phyloP scores from a whole-genome alignment of 768 basidiomycete species.

The Trametes maxima region DNA sequence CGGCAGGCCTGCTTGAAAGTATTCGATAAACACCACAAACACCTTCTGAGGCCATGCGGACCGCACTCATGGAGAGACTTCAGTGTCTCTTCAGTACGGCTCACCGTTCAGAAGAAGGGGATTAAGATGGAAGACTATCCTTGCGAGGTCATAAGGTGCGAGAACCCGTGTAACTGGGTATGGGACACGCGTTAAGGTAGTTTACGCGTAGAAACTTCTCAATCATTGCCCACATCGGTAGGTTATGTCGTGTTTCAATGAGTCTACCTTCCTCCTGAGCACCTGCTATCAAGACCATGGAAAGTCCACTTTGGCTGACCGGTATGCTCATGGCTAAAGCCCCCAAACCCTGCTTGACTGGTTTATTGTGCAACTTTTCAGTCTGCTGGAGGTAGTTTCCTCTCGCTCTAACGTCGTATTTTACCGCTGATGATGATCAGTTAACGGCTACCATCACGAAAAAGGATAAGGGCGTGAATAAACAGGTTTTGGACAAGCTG shows the following conservation, averaged over 20 bases:
- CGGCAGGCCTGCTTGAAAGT: conserved; percentile 29
- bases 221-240: conserved; percentile 95
- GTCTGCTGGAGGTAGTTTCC: conserved; percentile 70
- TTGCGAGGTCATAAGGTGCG: conserved; percentile 68
- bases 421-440: conserved; percentile 40
- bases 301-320: conserved; percentile 91
- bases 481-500: conserved; percentile 89
- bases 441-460: conserved; percentile 85
- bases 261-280: not conserved
- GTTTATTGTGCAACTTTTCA: conserved; percentile 30
- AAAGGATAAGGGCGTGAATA: conserved; percentile 65
- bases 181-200: not conserved
- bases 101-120: conserved; percentile 35
- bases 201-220: conserved; percentile 74
- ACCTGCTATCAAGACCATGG: conserved; percentile 69
- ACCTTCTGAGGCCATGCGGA: conserved; percentile 44
- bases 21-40: conserved; percentile 20
- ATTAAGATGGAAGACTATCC: conserved; percentile 63
- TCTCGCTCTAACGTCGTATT: not conserved
- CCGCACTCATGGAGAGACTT: conserved; percentile 32
- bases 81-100: conserved; percentile 33
- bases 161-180: conserved; percentile 8
- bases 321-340: conserved; percentile 44
- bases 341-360: not conserved
- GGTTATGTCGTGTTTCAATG: not conserved